A percentile compares a stretch with the other conserved stretches of the same genome.
Evolutionary conservation across 192 early-diverging fungal species (phyloP).

Genomic region (Gamsiella multidivaricata): DNA sequence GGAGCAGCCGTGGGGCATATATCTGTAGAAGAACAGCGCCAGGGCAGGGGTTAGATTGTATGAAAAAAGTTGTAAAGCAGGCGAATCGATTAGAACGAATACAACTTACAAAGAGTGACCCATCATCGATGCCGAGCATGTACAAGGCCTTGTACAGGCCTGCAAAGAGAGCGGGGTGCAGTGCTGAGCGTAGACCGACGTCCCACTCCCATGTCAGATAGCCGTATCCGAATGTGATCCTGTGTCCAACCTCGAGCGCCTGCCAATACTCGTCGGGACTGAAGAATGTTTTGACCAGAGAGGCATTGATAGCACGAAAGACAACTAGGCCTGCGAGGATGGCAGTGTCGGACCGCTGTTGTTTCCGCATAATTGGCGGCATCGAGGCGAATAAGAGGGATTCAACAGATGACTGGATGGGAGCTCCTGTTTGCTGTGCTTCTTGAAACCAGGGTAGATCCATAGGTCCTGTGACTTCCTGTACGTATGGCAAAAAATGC

Average conservation of each 20-base stretch:
- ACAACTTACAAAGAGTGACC: constrained; percentile 74
- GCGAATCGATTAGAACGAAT: not conserved
- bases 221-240: constrained; percentile 88
- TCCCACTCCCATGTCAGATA: constrained; percentile 96
- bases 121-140: constrained; percentile 70
- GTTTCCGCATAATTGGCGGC: not conserved
- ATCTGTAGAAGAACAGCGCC: too few species aligned
- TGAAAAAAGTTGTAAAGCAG: not conserved
- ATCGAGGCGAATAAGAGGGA: not conserved
- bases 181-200: constrained; percentile 79
- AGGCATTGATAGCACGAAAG: constrained; percentile 73
- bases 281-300: constrained; percentile 78
- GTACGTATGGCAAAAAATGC: too few species aligned
- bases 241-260: constrained; percentile 90
- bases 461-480: too few species aligned
- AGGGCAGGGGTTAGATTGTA: too few species aligned
- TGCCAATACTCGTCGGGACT: constrained; percentile 99
- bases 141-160: constrained; percentile 72
- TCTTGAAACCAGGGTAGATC: too few species aligned
- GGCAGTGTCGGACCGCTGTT: not conserved
- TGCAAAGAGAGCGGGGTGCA: constrained; percentile 91
- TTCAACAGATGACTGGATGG: too few species aligned
- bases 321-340: constrained; percentile 55
- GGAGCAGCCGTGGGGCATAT: constrained; percentile 77
- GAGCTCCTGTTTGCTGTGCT: too few species aligned